Base-by-base conservation (phyloP, 306 rosid species). In the Cajanus cajan region DNA sequence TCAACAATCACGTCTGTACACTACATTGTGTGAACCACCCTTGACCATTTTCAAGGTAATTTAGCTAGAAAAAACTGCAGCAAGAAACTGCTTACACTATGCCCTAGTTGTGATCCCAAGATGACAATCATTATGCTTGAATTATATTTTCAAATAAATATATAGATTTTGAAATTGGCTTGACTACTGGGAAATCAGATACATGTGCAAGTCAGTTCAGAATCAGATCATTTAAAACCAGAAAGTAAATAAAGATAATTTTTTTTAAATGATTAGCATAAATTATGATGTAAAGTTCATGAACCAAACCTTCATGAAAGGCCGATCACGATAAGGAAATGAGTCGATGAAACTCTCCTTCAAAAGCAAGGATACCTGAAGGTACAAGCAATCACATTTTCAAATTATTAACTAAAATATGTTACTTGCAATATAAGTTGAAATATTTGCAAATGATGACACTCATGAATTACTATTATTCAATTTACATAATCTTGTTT, bases 321-420 rank as follows among this genome's bases (percentile, higher is more conserved):
- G 87, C 44, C 88, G 94, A 84, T 93, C 99, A 6, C 92, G 96
- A 64, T 84, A 82, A 40, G 97, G 91, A 78, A 90, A 93, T 8
- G 99, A 96, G 82, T 96, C 97, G 0, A 96, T 91, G 86, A 90
- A 96, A 86, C 99, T 96, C 88, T 96, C 99, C 90, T 88, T 96
- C 94, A 96, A 73, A 82, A 96, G 99, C 87, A 96, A 86, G 1
- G 99, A 96, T 41, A 96, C 99, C 99, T 96, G 75, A 78, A 74
- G 58, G 74, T 52, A 39, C 62, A 80, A 77, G 40, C 64, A 47
- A 25, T 18, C 16, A 57, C 54, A 73, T 76, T 58, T 8, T 76
- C n/a, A 76, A 84, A 78, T 45, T 76, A 71, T 54, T 48, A 21
- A 25, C 66, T 61, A 34, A 14, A 59, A 71, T 52, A 31, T 50